phyloP scores from a whole-genome alignment of 1,284 basidiomycete species.

The Stygiomarasmius scandens region DNA sequence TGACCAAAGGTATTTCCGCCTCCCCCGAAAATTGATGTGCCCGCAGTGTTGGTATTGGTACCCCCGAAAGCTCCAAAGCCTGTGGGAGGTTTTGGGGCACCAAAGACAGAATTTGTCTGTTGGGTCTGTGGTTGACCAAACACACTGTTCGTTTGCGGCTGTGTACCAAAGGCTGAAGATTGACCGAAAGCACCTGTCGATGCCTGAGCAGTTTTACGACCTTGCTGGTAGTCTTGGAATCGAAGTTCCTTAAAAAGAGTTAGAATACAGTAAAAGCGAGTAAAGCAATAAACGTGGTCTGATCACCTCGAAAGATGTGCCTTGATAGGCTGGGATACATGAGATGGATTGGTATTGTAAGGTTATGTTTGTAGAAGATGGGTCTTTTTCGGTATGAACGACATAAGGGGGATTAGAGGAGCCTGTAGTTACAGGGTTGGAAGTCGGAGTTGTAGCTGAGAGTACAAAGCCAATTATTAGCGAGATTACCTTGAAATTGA shows the following conservation, averaged over 20 bases:
- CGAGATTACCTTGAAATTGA: background rate
- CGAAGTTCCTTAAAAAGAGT: conserved; percentile 42
- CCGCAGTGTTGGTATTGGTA: conserved; percentile 16
- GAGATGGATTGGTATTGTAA: conserved; percentile 50
- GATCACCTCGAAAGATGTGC: conserved; percentile 46
- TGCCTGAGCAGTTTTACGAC: conserved; percentile 39
- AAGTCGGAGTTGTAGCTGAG: conserved; percentile 19
- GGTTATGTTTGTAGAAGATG: conserved; percentile 26
- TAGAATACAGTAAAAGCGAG: background rate
- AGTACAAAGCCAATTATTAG: conserved; percentile 3
- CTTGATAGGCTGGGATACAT: conserved; percentile 48
- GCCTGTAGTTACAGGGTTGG: conserved; percentile 42
- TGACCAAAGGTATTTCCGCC: conserved; percentile 48
- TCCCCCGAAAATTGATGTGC: conserved; percentile 28
- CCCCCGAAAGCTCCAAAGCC: conserved; percentile 34
- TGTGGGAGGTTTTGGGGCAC: conserved; percentile 29
- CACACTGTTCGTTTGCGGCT: conserved; percentile 18
- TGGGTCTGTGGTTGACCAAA: conserved; percentile 27
- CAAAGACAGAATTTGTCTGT: conserved; percentile 19
- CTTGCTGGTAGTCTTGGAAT: conserved; percentile 47
- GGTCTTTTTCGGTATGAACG: conserved; percentile 42
- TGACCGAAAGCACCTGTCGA: conserved; percentile 17
- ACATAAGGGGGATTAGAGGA: conserved; percentile 41
- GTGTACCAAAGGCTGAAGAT: conserved; percentile 10
- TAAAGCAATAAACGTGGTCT: background rate